Evolutionary conservation across 164 flowering plant species (phyloP).

Genomic region (Nymphaea thermarum): DNA sequence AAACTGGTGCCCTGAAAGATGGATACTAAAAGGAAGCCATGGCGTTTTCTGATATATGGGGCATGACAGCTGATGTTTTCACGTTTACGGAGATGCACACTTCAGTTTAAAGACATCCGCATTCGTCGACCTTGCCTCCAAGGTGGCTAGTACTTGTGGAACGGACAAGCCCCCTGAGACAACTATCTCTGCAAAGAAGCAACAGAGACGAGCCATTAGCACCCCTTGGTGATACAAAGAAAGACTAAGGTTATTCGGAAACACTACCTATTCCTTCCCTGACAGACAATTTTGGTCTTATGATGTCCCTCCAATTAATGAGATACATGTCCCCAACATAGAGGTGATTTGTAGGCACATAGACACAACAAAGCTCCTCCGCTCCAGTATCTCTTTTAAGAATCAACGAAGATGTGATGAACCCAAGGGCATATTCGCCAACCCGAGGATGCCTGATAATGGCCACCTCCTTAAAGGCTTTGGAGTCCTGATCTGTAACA

Average conservation of each 20-base stretch:
- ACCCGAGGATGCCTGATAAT: conserved; percentile 56
- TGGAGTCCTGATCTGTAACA: conserved; percentile 32
- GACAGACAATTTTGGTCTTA: conserved; percentile 48
- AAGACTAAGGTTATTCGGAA: neutral
- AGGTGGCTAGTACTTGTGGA: conserved; percentile 20
- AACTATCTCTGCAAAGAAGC: conserved; percentile 25
- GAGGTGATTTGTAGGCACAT: conserved; percentile 52
- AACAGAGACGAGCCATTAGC: neutral
- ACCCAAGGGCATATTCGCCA: conserved; percentile 62
- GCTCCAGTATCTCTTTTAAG: conserved; percentile 22
- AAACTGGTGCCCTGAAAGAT: too few species aligned
- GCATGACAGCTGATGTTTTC: too few species aligned
- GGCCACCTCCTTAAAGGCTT: conserved; percentile 64
- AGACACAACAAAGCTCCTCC: conserved; percentile 42
- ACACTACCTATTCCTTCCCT: conserved; percentile 44
- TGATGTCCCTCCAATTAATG: conserved; percentile 31
- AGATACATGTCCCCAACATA: conserved; percentile 48
- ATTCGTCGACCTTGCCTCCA: conserved; percentile 9
- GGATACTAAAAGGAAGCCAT: too few species aligned
- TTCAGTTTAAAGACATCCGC: too few species aligned
- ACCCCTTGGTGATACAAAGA: neutral
- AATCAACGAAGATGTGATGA: conserved; percentile 44
- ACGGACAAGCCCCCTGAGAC: conserved; percentile 32
- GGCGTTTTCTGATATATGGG: too few species aligned
- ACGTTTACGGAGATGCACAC: too few species aligned